phyloP scores from a whole-genome alignment of 352 stramenopile genomes.

The Globisporangium yorkense region DNA sequence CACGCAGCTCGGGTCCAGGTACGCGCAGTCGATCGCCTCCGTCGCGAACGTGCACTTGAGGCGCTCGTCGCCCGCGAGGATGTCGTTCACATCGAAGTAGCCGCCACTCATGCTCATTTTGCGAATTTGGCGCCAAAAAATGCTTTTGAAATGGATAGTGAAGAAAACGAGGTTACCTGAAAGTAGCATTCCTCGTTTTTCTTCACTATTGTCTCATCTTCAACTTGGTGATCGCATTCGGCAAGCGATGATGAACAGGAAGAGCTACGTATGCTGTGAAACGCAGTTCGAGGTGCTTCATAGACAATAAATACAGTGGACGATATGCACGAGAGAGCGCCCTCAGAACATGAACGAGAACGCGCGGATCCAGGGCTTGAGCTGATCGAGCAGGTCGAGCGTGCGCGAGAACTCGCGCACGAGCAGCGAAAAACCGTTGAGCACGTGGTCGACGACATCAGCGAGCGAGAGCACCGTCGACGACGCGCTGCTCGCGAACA shows the following conservation, averaged over 20 bases:
- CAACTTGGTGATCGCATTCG: background rate
- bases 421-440: conserved; percentile 55
- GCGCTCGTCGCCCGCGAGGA: conserved; percentile 76
- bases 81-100: conserved; percentile 73
- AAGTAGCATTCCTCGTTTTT: background rate
- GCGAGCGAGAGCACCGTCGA: conserved; percentile 32
- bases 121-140: background rate
- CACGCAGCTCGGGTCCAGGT: conserved; percentile 64
- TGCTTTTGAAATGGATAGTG: background rate
- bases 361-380: conserved; percentile 48
- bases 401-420: conserved; percentile 60
- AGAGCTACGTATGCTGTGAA: background rate
- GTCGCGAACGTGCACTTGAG: conserved; percentile 72
- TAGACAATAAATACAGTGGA: background rate
- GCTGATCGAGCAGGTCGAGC: conserved; percentile 47
- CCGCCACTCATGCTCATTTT: conserved; percentile 14
- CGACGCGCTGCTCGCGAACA: conserved; percentile 27
- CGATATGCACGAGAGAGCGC: background rate
- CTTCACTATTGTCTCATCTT: background rate
- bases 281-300: background rate
- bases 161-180: background rate
- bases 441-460: conserved; percentile 40
- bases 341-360: conserved; percentile 50
- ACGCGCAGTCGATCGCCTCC: conserved; percentile 62
- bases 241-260: background rate